Base-by-base conservation (phyloP, 257 asterid species). In the Dorcoceras hygrometricum region DNA sequence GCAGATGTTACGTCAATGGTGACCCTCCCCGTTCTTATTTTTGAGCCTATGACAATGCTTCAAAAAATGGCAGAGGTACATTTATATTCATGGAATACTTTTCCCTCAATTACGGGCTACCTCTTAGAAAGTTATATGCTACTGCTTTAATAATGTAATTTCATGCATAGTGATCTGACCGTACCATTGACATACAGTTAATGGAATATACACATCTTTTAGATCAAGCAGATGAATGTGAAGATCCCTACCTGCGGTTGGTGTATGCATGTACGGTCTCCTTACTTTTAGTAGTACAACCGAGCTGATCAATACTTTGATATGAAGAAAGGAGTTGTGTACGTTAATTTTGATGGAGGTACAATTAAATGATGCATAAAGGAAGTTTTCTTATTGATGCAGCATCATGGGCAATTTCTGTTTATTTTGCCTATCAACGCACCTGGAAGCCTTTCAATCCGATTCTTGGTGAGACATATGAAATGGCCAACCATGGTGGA, bases 391-490 rank as follows among this genome's bases (percentile, higher is more conserved):
- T 34, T 60, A 66, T 63, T 75, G 62, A 72, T 86, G 84, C 91
- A 94, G 99, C 99, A 61, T 72, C 99, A 12, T 93, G 97, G 97
- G 94, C 95, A 60, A 66, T 94, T 66, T 90, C 97, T 43, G 84
- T 94, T 53, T 94, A 94, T 78, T 89, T 77, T 84, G 99, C 96
- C 55, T 82, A 74, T 75, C 97, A 90, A 70, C 96, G 99, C 48
- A 88, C 99, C 51, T 94, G 96, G 99, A 94, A 94, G 87, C 99
- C 99, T 59, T 94, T 94, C 71, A 94, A 94, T 72, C 99, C 99
- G 27, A 89, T 94, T 76, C 96, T 94, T 73, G 99, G 99, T 36
- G 99, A 94, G 79, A 94, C 99, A 23, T 94, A 85, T 80, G 99
- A 94, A 74, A 71, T 94, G 91, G 89, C 71, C 60, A 88, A 90